Conservation (phyloP, 805 yeast genomes). For the Spathaspora boniae region DNA sequence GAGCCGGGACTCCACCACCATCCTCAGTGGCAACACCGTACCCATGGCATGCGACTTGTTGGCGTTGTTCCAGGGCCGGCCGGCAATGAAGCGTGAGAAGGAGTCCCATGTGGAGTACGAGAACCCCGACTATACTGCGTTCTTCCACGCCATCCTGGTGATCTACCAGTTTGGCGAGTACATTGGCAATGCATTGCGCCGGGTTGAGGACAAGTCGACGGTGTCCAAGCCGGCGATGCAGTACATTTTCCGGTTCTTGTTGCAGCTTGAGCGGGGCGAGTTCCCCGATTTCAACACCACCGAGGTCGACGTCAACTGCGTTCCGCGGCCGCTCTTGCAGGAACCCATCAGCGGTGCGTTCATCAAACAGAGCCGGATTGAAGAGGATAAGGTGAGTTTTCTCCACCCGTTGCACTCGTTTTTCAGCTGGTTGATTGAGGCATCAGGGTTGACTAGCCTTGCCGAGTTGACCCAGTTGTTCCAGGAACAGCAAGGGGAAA, state of each 20-base stretch:
- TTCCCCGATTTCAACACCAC: constrained; percentile 27
- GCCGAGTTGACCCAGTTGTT: constrained; percentile 20
- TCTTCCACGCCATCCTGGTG: constrained; percentile 65
- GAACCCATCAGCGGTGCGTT: constrained; percentile 21
- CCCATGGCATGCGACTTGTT: constrained; percentile 63
- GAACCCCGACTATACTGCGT: constrained; percentile 73
- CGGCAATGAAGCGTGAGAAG: constrained; percentile 70
- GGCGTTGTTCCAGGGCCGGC: constrained; percentile 71
- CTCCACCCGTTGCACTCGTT: constrained; percentile 79
- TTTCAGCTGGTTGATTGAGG: constrained; percentile 67
- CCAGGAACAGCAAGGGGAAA: constrained; percentile 9
- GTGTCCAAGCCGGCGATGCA: constrained; percentile 26
- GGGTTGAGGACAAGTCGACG: constrained; percentile 14
- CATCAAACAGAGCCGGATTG: constrained; percentile 25
- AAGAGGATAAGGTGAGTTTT: constrained; percentile 54
- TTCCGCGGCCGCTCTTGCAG: constrained; percentile 12
- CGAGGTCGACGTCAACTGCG: constrained; percentile 22
- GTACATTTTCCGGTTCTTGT: constrained; percentile 27
- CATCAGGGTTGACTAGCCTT: constrained; percentile 28
- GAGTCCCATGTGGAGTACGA: constrained; percentile 88
- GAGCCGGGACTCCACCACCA: constrained; percentile 50
- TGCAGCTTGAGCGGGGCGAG: constrained; percentile 25
- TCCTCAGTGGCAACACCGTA: constrained; percentile 46
- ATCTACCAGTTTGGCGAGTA: constrained; percentile 59
- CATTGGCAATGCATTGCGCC: constrained; percentile 44